Evolutionary conservation across 2,329 filamentous ascomycete species (phyloP).

Genomic region (Graphilbum sp.): DNA sequence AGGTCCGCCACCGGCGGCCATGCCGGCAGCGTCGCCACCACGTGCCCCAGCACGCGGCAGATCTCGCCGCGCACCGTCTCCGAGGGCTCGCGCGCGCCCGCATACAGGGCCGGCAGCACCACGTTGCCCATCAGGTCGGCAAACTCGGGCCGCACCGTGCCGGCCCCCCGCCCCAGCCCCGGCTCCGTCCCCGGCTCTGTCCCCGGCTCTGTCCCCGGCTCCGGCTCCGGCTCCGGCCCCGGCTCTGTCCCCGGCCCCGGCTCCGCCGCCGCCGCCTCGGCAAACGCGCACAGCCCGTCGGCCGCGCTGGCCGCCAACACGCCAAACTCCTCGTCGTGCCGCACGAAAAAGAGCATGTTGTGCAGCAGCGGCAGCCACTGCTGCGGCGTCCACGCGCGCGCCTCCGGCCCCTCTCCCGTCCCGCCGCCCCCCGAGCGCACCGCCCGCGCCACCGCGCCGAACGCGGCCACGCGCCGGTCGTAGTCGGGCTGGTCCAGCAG

Average conservation of each 20-base stretch:
- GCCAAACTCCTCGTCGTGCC: conserved; percentile 73
- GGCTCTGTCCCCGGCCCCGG: conserved; percentile 7
- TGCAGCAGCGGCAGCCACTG: conserved; percentile 82
- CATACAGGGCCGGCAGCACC: conserved; percentile 60
- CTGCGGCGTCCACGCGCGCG: conserved; percentile 37
- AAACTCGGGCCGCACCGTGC: too few species aligned
- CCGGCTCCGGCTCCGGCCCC: too few species aligned
- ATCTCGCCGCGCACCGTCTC: conserved; percentile 77
- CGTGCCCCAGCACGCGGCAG: conserved; percentile 59
- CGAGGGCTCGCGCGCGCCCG: conserved; percentile 59
- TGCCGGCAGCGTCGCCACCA: conserved; percentile 53
- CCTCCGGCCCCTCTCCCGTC: conserved; percentile 49
- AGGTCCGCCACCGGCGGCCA: conserved; percentile 64
- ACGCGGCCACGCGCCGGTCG: conserved; percentile 62
- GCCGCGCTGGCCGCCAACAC: conserved; percentile 69
- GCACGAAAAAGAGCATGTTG: conserved; percentile 79
- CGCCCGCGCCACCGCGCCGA: conserved; percentile 51
- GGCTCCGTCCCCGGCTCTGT: conserved; percentile 7
- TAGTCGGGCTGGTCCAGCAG: conserved; percentile 86
- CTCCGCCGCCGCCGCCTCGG: conserved; percentile 34
- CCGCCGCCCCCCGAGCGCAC: too few species aligned
- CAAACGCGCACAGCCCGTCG: conserved; percentile 61
- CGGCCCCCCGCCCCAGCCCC: too few species aligned
- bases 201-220: too few species aligned
- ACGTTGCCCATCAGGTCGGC: conserved; percentile 38